phyloP scores from a whole-genome alignment of 2,329 filamentous ascomycete genomes.

The Aspergillus fumigatiaffinis region DNA sequence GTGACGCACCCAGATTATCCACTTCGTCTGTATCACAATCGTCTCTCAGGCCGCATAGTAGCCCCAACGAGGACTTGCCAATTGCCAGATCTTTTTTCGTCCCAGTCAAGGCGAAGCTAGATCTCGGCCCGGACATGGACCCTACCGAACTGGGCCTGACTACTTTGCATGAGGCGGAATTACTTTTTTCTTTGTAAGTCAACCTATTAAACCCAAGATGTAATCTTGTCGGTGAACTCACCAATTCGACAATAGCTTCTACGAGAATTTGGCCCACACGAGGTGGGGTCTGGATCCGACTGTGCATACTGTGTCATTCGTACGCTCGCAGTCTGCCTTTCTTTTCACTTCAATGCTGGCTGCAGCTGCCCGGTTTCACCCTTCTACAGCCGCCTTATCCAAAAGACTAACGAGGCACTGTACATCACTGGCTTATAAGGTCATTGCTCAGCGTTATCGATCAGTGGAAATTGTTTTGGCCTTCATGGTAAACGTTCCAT shows the following conservation, averaged over 20 bases:
- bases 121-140: conserved; percentile 62
- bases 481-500: conserved; percentile 72
- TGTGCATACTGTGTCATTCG: conserved; percentile 63
- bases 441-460: conserved; percentile 59
- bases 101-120: conserved; percentile 59
- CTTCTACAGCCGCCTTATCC: conserved; percentile 60
- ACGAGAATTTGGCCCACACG: conserved; percentile 67
- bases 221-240: neutral
- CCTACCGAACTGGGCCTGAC: conserved; percentile 68
- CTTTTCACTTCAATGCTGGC: conserved; percentile 69
- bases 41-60: conserved; percentile 29
- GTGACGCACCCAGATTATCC: conserved; percentile 20
- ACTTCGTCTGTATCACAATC: conserved; percentile 34
- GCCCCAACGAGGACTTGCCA: conserved; percentile 3
- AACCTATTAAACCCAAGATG: neutral
- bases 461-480: conserved; percentile 71
- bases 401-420: conserved; percentile 63
- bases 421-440: conserved; percentile 58
- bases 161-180: conserved; percentile 60
- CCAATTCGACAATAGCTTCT: conserved; percentile 50
- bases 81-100: conserved; percentile 63
- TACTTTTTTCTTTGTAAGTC: conserved; percentile 61
- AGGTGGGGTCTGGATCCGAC: conserved; percentile 68
- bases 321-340: conserved; percentile 65
- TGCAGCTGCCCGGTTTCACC: conserved; percentile 64